These are phyloP conservation scores for Teratosphaeria nubilosa DNA, from an alignment of 2,329 filamentous ascomycete species.

Conservation along the genomic window DNA sequence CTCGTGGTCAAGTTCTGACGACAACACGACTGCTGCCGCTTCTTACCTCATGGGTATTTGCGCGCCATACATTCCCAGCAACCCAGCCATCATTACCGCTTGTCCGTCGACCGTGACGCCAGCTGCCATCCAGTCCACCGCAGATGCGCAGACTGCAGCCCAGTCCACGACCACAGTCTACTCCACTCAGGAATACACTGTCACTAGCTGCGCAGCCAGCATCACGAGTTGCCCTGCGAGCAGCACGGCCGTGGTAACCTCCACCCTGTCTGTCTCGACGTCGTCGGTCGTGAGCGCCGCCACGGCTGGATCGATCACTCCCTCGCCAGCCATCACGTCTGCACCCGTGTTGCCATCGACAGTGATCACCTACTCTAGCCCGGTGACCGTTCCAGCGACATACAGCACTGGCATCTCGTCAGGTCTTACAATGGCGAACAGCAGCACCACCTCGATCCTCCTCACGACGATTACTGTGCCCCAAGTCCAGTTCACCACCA, in stretches of 20 bases:
- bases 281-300: conserved; percentile 27
- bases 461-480: conserved; percentile 37
- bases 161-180: conserved; percentile 26
- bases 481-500: conserved; percentile 34
- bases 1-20: conserved; percentile 58
- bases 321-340: conserved; percentile 4
- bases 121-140: conserved; percentile 16
- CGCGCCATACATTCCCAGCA: conserved; percentile 59
- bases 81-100: conserved; percentile 77
- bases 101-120: conserved; percentile 51
- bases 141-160: not conserved
- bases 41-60: conserved; percentile 84
- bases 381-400: conserved; percentile 26
- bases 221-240: conserved; percentile 30
- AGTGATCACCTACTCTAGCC: conserved; percentile 32
- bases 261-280: conserved; percentile 30
- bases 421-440: conserved; percentile 23
- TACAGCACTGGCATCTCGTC: conserved; percentile 25
- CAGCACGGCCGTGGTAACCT: conserved; percentile 24
- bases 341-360: conserved; percentile 23
- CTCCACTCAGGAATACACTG: conserved; percentile 33
- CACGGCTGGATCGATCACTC: not conserved
- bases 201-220: conserved; percentile 30
- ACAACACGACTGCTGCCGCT: conserved; percentile 60
- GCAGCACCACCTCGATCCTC: conserved; percentile 23